Base-by-base conservation (phyloP, 129 eudicot genomes). In the Artemisia annua region DNA sequence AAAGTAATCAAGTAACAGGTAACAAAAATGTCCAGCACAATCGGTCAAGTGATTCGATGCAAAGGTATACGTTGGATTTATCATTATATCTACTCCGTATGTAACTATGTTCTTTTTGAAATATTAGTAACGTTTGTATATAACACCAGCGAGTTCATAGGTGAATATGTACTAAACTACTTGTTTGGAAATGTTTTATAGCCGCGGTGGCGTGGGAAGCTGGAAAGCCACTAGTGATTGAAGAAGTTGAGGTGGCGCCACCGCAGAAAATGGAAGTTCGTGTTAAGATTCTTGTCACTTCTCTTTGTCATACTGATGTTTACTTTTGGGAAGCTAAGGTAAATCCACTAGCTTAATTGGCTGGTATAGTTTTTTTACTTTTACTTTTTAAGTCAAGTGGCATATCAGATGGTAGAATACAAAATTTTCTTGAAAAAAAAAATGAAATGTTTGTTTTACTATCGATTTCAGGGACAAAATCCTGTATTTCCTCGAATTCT, bases 271-370 rank as follows among this genome's bases (percentile, higher is more conserved):
- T 77, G 86, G 97, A 85, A 74, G 97, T 91, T 64, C 86, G 95
- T 1, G 7, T 91, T 20, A 91, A 87, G 85, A 91, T 91, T 73
- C 86, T 85, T 49, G 85, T 81, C 84, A 91, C 97, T 66, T 84
- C 96, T 14, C 86, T 89, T 11, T 89, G 92, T 60, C 92, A 82
- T 73, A 89, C 92, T 7, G 92, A 86, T 82, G 86, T 91, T 70
- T 91, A 85, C 80, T 91, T 91, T 78, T 88, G 97, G 97, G 97
- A 91, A 77, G 97, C 97, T 62, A 86, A 86, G 88, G 97, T 91
- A 72, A 64, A 2, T 26, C 51, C 3, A 35, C 43, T 35, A 35
- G 43, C 9, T 35, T 35, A 5, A 5, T 32, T 32, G 39, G 22
- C 22, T 20, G 22, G 22, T 1, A 20, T 20, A 20, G 22, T 20